These are phyloP conservation scores for Phytophthora fragariaefolia DNA, from an alignment of 352 stramenopile genomes.

Conservation along the genomic window DNA sequence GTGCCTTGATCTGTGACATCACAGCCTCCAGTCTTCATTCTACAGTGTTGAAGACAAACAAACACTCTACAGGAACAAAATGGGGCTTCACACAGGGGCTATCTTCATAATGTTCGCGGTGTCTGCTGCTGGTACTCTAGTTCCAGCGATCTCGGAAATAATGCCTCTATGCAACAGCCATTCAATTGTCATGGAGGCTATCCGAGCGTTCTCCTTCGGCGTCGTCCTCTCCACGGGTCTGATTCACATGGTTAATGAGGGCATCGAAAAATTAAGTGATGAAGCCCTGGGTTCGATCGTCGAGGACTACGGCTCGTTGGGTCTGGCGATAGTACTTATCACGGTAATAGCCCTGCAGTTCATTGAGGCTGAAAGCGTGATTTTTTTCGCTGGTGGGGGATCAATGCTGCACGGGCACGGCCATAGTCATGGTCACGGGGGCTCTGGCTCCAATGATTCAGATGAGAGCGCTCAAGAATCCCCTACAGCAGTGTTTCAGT, in stretches of 20 bases:
- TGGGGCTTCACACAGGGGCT: constrained; percentile 42
- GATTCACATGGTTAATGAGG: constrained; percentile 72
- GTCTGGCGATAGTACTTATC: constrained; percentile 50
- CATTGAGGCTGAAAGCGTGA: constrained; percentile 55
- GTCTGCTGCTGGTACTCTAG: constrained; percentile 36
- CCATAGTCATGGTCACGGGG: constrained; percentile 25
- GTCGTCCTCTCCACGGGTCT: constrained; percentile 62
- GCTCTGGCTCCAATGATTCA: background rate
- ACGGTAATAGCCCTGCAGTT: constrained; percentile 58
- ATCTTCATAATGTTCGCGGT: constrained; percentile 55
- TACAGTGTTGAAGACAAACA: background rate
- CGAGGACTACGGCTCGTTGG: constrained; percentile 50
- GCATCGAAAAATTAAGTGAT: constrained; percentile 51
- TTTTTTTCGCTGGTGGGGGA: constrained; percentile 44
- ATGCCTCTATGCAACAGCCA: constrained; percentile 23
- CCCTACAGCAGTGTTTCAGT: background rate
- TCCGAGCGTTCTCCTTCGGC: constrained; percentile 58
- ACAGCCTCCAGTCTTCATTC: background rate
- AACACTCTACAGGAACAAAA: constrained; percentile 26
- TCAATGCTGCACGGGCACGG: constrained; percentile 25
- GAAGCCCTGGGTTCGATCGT: constrained; percentile 49
- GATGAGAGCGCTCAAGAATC: background rate
- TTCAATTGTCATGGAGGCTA: constrained; percentile 39
- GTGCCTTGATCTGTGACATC: background rate
- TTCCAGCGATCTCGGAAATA: constrained; percentile 44